phyloP scores from a whole-genome alignment of 768 basidiomycete species.

The Kwoniella mangroviensis region DNA sequence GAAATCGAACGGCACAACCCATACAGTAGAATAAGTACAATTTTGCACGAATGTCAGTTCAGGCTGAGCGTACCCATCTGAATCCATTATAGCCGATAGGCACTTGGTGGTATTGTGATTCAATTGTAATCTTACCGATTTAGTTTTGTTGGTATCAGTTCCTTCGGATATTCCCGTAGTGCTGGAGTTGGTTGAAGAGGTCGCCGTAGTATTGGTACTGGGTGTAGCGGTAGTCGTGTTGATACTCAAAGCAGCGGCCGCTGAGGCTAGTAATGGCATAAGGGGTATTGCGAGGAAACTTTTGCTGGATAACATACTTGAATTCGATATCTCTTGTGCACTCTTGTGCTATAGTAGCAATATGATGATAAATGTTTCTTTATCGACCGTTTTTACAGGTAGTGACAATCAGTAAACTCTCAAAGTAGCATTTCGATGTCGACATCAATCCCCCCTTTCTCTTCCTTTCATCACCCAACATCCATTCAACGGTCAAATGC shows the following conservation, averaged over 20 bases:
- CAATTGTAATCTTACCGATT: neutral
- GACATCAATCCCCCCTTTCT: neutral
- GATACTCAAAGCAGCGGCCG: neutral
- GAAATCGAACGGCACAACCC: neutral
- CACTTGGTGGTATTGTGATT: neutral
- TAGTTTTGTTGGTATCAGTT: neutral
- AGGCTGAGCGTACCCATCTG: slow-evolving; percentile 1
- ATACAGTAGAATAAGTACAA: neutral
- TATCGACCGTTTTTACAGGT: neutral
- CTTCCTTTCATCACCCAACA: neutral
- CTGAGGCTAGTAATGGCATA: neutral
- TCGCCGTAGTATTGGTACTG: neutral
- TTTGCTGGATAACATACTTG: too few relatives aligned
- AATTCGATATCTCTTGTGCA: too few relatives aligned
- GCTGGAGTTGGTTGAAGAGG: neutral
- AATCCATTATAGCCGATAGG: neutral
- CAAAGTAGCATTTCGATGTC: neutral
- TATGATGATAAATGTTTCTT: too few relatives aligned
- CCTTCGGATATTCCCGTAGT: neutral
- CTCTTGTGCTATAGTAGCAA: too few relatives aligned
- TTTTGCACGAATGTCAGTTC: neutral
- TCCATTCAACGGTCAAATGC: neutral
- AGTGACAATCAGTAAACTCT: neutral
- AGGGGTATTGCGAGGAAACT: too few relatives aligned
- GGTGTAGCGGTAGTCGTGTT: neutral